A percentile compares a stretch with the other conserved stretches of the same genome.
phyloP scores from a whole-genome alignment of 352 stramenopile species.

The Pythium oligandrum region DNA sequence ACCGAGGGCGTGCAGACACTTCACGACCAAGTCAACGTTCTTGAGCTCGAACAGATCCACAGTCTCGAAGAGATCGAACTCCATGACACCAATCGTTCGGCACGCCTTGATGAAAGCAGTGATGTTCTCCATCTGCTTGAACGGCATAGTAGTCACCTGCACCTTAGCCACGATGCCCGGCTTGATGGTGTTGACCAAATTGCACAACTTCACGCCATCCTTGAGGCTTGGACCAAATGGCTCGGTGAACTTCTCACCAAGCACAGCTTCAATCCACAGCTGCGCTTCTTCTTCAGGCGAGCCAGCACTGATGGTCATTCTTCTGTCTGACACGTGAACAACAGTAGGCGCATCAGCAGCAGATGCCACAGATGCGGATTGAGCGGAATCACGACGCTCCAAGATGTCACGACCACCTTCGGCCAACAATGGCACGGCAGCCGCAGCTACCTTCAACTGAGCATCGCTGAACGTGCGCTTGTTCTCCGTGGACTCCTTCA shows the following conservation, averaged over 20 bases:
- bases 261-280: constrained; percentile 72
- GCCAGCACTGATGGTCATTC: background rate
- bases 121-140: constrained; percentile 92
- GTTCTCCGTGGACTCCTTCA: constrained; percentile 70
- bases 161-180: constrained; percentile 51
- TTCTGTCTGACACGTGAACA: background rate
- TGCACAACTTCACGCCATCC: constrained; percentile 77
- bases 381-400: constrained; percentile 58
- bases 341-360: background rate
- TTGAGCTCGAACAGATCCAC: constrained; percentile 88
- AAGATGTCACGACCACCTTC: constrained; percentile 56
- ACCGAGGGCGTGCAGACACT: constrained; percentile 80
- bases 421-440: constrained; percentile 50
- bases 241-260: constrained; percentile 58
- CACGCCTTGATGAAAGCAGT: constrained; percentile 77
- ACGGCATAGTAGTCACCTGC: constrained; percentile 66
- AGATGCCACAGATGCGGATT: background rate
- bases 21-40: constrained; percentile 79
- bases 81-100: constrained; percentile 71
- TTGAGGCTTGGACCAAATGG: constrained; percentile 71
- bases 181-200: constrained; percentile 71
- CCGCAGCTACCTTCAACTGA: constrained; percentile 55
- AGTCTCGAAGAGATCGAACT: constrained; percentile 90
- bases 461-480: constrained; percentile 56
- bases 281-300: constrained; percentile 57